Evolutionary conservation across 2,329 filamentous ascomycete genomes (phyloP).

Genomic region (Coniochaeta pulveracea): DNA sequence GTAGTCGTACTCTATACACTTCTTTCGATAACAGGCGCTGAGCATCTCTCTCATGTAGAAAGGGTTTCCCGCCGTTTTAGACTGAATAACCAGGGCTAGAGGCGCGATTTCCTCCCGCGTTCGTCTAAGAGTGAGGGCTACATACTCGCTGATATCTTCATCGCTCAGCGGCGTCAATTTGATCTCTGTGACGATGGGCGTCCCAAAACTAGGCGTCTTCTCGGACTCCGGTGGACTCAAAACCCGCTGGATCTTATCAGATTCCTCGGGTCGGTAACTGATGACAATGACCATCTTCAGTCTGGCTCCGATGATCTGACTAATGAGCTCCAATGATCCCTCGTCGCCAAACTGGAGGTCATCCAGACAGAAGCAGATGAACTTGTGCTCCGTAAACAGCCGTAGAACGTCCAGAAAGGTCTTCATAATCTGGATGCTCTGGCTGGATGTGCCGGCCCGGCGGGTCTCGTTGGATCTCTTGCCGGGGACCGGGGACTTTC

Average conservation of each 20-base stretch:
- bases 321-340: constrained; percentile 74
- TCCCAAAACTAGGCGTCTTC: constrained; percentile 31
- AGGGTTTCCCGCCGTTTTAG: constrained; percentile 78
- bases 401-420: constrained; percentile 79
- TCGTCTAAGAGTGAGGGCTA: constrained; percentile 69
- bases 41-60: constrained; percentile 91
- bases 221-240: constrained; percentile 43
- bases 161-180: constrained; percentile 64
- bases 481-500: constrained; percentile 27
- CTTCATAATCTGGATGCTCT: constrained; percentile 68
- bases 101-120: constrained; percentile 61
- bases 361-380: constrained; percentile 81
- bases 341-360: constrained; percentile 86
- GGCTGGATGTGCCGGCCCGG: constrained; percentile 44
- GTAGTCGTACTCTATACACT: constrained; percentile 88
- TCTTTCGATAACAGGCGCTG: constrained; percentile 73
- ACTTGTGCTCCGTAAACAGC: constrained; percentile 70
- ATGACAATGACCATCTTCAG: constrained; percentile 76
- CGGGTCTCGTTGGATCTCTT: constrained; percentile 50
- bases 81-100: constrained; percentile 74
- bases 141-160: constrained; percentile 70
- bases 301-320: constrained; percentile 65
- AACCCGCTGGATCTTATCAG: constrained; percentile 41
- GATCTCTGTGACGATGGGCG: constrained; percentile 55
- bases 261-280: constrained; percentile 60